Percentiles rank a stretch among this genome's conserved stretches.
Evolutionary conservation across 768 basidiomycete genomes (phyloP).

Genomic region (Stropharia rugosoannulata): DNA sequence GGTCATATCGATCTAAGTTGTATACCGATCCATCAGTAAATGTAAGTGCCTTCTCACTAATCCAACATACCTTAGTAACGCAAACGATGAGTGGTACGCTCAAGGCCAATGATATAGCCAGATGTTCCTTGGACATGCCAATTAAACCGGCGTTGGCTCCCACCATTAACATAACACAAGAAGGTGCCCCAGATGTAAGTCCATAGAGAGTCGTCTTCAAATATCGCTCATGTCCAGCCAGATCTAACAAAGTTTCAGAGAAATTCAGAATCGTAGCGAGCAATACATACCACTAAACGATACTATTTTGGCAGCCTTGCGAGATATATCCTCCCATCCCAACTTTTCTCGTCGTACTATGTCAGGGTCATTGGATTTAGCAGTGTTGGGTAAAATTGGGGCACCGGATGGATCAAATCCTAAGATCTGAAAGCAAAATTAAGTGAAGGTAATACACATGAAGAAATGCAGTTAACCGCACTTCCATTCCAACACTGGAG

Average conservation of each 20-base stretch:
- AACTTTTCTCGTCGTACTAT: slow-evolving; percentile 80
- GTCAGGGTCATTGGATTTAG: slow-evolving; percentile 57
- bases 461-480: slow-evolving; percentile 28
- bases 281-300: slow-evolving; percentile 74
- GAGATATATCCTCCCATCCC: slow-evolving; percentile 94
- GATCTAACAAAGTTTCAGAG: slow-evolving; percentile 45
- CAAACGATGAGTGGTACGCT: slow-evolving; percentile 93
- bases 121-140: slow-evolving; percentile 94
- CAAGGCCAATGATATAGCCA: slow-evolving; percentile 91
- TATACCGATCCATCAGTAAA: not conserved
- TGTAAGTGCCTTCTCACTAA: not conserved
- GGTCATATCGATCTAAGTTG: slow-evolving; percentile 88
- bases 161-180: slow-evolving; percentile 89
- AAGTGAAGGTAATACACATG: not conserved
- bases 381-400: slow-evolving; percentile 73
- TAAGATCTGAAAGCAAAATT: slow-evolving; percentile 57
- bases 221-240: slow-evolving; percentile 95
- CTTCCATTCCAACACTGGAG: slow-evolving; percentile 96
- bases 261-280: not conserved
- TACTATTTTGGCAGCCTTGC: slow-evolving; percentile 87
- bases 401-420: slow-evolving; percentile 79
- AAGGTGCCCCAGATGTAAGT: slow-evolving; percentile 90
- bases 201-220: slow-evolving; percentile 94
- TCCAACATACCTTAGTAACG: slow-evolving; percentile 77
- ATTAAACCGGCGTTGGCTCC: slow-evolving; percentile 93